Percentiles rank a stretch among this genome's conserved stretches.
These are phyloP conservation scores for Chlamydomonas sphaeroides DNA, from an alignment of 139 green algal species.

Conservation along the genomic window DNA sequence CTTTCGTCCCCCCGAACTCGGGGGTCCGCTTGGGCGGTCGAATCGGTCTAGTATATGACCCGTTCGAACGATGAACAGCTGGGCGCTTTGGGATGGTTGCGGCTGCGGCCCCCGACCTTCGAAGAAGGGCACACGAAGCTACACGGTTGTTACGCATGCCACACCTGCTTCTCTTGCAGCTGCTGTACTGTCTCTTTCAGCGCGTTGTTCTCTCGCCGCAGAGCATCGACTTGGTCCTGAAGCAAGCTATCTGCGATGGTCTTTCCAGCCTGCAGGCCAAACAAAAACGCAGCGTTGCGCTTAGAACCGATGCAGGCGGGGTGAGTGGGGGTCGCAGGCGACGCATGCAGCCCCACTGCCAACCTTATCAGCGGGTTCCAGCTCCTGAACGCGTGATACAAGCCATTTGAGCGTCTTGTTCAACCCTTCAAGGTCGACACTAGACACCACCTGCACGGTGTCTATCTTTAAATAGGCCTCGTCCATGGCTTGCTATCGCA, in stretches of 20 bases:
- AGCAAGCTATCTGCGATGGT: slow-evolving; percentile 26
- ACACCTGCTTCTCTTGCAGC: slow-evolving; percentile 27
- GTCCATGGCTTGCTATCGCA: neutral
- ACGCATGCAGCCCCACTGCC: no score
- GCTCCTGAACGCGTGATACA: slow-evolving; percentile 3
- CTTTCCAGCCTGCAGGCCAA: neutral
- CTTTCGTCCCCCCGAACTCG: no score
- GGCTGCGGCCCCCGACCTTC: no score
- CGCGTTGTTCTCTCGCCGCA: slow-evolving; percentile 5
- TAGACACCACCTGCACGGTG: slow-evolving; percentile 26
- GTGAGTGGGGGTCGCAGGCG: no score
- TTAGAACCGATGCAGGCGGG: no score
- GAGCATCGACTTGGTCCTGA: slow-evolving; percentile 28
- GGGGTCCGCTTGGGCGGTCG: no score
- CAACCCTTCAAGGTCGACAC: slow-evolving; percentile 15
- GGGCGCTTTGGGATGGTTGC: no score
- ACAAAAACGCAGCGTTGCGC: no score
- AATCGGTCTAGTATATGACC: no score
- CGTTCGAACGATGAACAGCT: no score
- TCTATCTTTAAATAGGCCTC: no score
- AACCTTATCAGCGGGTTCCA: slow-evolving; percentile 1
- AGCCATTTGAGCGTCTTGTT: slow-evolving; percentile 30
- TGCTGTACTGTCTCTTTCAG: neutral
- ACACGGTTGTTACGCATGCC: neutral
- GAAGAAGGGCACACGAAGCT: no score